Evolutionary conservation across 768 basidiomycete species (phyloP), one percentile per base, ranked within the genome.

Genomic region (Pulveroboletus ravenelii): DNA sequence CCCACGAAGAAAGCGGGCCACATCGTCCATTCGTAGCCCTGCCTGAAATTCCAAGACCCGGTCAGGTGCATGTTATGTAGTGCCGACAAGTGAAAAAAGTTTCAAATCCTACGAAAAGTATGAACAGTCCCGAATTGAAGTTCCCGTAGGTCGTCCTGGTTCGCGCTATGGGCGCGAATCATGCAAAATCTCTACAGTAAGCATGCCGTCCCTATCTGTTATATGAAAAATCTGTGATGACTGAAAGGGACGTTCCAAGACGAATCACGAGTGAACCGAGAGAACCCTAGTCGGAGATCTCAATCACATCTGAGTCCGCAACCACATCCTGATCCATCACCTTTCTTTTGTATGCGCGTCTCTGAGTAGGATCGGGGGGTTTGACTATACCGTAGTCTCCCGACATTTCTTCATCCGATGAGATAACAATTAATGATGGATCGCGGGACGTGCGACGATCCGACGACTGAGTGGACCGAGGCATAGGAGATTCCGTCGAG

Each of bases 241-340:
- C 14, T 17, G 20, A 29, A 29, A 39, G 27, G 17, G 23, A 8
- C 23, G 4, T 23, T 27, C n/a, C 12, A 15, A 37, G 41, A 51
- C 18, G n/a, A 34, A 35, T 23, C 3, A 29, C 9, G n/a, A 17
- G 38, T 10, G 15, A 14, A 15, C 17, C 18, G n/a, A 34, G 27
- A 45, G 10, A 27, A 35, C 34, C 31, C 49, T 62, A 62, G 42
- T 61, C 56, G 41, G 77, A 81, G 36, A 89, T 68, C 50, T 82
- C 78, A 57, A 88, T 81, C 27, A 87, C 71, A 23, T 81, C 78
- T 15, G 65, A 68, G 23, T 66, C 60, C 10, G 55, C 17, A 56
- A 31, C 76, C 68, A 57, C 72, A 62, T 64, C 57, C 23, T 57
- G 20, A 55, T 32, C 77, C 69, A 56, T 69, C 62, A 15, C 31